Base-by-base conservation (phyloP, 148 eudicot species). In the Arbutus unedo region DNA sequence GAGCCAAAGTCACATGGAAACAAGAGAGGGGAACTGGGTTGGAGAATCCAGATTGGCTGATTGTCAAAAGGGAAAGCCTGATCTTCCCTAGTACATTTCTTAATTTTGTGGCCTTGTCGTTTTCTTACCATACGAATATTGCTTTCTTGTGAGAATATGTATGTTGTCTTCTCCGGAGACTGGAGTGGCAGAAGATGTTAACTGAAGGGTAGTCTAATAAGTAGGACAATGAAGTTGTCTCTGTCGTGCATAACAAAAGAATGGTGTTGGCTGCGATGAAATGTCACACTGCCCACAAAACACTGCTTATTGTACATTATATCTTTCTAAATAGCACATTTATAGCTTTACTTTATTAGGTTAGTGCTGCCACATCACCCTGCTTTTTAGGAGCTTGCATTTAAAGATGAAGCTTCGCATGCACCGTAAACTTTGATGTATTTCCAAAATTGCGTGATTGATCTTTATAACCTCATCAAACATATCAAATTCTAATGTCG, bases 201-300 rank as follows among this genome's bases (percentile, higher is more conserved):
- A 75, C 21, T 5, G 57, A 50, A 51, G 77, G 43, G 15, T 51
- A 75, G 41, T 74, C 55, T 48, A 68, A 31, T 68, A 25, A 73
- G 54, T 76, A 76, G 59, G 59, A 76, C 55, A 76, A 51, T 51
- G n/a, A 21, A 75, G 60, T 53, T 51, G 78, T 31, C 56, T 51
- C 43, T 2, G 31, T 13, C 13, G 9, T 23, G 43, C 57, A 76
- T 53, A 76, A 23, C 51, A 19, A 25, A 76, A 49, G 43, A 50
- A 5, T 75, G 16, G 21, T 21, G 31, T 19, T 41, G 7, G 49
- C 76, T 15, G 23, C 50, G n/a, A 72, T 72, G 9, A 15, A 44
- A 8, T 72, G 6, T 6, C 19, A 45, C 49, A 45, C 53, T 19
- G 15, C 49, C 1, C 5, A 43, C 38, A 9, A n/a, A 8, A 74